These are phyloP conservation scores for Ascochyta viciae-villosae DNA, from an alignment of 2,329 filamentous ascomycete species.

Conservation along the genomic window DNA sequence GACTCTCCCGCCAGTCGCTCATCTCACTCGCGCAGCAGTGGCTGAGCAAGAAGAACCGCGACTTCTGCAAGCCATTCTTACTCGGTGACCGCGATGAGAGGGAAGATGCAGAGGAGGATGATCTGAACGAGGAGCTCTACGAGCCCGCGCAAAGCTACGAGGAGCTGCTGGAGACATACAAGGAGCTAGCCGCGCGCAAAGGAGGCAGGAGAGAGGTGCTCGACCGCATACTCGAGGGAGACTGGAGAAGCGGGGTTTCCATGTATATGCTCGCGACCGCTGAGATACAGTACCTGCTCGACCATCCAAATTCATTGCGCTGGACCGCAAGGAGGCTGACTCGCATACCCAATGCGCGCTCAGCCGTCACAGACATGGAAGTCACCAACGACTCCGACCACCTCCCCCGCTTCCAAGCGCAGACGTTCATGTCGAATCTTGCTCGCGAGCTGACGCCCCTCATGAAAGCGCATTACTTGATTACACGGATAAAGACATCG, in stretches of 20 bases:
- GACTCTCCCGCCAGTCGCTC: conserved; percentile 75
- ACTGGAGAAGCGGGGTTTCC: conserved; percentile 63
- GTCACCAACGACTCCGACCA: conserved; percentile 48
- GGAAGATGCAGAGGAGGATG: conserved; percentile 60
- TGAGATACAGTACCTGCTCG: conserved; percentile 61
- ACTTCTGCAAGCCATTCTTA: conserved; percentile 67
- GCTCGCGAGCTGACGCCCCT: conserved; percentile 77
- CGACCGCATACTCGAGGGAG: conserved; percentile 63
- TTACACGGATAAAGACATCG: conserved; percentile 73
- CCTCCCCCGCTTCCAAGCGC: conserved; percentile 77
- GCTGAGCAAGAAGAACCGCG: conserved; percentile 72
- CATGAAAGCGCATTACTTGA: conserved; percentile 83
- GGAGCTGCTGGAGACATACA: conserved; percentile 65
- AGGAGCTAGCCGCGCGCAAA: conserved; percentile 51
- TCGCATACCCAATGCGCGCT: conserved; percentile 39
- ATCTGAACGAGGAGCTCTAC: conserved; percentile 67
- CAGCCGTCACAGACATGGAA: conserved; percentile 44
- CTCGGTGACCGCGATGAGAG: conserved; percentile 50
- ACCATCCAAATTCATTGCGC: conserved; percentile 58
- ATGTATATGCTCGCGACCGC: conserved; percentile 63
- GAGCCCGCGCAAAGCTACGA: conserved; percentile 70
- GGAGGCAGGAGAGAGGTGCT: conserved; percentile 62
- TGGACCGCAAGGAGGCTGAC: conserved; percentile 62
- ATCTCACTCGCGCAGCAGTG: conserved; percentile 77
- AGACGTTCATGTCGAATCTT: conserved; percentile 78